Conservation (phyloP, 495 filamentous ascomycete species). For the Annulohypoxylon moriforme region DNA sequence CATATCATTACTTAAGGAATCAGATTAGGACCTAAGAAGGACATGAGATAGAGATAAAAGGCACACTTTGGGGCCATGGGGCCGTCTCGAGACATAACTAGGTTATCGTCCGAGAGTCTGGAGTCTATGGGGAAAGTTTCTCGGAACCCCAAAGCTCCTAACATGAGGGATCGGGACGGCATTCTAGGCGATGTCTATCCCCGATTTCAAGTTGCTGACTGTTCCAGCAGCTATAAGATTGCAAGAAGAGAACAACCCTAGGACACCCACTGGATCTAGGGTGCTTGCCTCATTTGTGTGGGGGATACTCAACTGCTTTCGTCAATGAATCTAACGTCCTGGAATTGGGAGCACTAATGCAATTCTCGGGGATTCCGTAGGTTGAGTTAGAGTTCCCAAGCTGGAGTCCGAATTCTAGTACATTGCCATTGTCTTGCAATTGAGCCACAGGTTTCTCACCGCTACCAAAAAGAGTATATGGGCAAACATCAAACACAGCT, state of each 20-base stretch:
- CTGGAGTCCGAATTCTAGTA: slow-evolving; percentile 3
- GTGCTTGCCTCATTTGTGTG: background rate
- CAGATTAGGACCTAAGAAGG: background rate
- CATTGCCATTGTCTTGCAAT: slow-evolving; percentile 7
- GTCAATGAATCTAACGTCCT: slow-evolving; percentile 8
- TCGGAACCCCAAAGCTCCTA: slow-evolving; percentile 25
- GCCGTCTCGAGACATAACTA: slow-evolving; percentile 31
- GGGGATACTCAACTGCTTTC: slow-evolving; percentile 5
- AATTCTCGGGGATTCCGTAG: background rate
- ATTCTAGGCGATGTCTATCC: slow-evolving; percentile 8
- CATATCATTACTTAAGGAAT: slow-evolving; percentile 34
- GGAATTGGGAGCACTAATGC: slow-evolving; percentile 1
- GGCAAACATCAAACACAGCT: background rate
- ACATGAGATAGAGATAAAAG: slow-evolving; percentile 18
- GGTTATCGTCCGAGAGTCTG: slow-evolving; percentile 22
- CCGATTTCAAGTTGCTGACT: slow-evolving; percentile 13
- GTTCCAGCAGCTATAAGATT: slow-evolving; percentile 16
- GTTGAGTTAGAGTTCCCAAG: slow-evolving; percentile 18
- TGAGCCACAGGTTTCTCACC: background rate
- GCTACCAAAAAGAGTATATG: background rate
- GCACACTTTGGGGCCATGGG: background rate
- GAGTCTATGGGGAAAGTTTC: slow-evolving; percentile 33
- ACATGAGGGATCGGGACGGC: slow-evolving; percentile 1
- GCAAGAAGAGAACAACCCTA: background rate
- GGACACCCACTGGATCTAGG: background rate